phyloP scores from a whole-genome alignment of 192 early-diverging fungal species.

The Gaertneriomyces sp. region DNA sequence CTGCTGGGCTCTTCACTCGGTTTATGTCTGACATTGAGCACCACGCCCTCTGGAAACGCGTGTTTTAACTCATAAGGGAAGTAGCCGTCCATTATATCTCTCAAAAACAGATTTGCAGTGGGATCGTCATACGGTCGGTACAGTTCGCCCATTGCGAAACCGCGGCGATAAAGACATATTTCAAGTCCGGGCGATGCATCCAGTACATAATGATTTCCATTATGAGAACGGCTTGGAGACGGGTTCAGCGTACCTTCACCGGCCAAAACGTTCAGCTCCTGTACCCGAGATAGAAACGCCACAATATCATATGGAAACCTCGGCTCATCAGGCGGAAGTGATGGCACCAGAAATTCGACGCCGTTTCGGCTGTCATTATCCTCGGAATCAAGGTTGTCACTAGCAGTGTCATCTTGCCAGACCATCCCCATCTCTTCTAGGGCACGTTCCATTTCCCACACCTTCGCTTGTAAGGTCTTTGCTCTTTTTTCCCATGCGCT shows the following conservation, averaged over 20 bases:
- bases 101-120: constrained; percentile 27
- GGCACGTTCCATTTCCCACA: constrained; percentile 20
- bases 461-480: constrained; percentile 1
- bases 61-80: constrained; percentile 42
- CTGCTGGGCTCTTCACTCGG: neutral
- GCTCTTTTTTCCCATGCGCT: no score
- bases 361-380: neutral
- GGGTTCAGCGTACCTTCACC: neutral
- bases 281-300: constrained; percentile 13
- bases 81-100: constrained; percentile 41
- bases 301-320: constrained; percentile 31
- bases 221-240: neutral
- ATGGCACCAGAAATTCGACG: neutral
- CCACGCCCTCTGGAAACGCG: constrained; percentile 37
- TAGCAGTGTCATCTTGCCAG: constrained; percentile 9
- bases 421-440: constrained; percentile 19
- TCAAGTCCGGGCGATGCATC: neutral
- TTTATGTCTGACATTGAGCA: neutral
- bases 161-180: constrained; percentile 28
- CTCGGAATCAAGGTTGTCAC: neutral
- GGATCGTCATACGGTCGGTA: constrained; percentile 30
- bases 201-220: neutral
- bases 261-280: constrained; percentile 31
- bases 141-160: constrained; percentile 24
- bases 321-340: neutral